Evolutionary conservation across 805 yeast species (phyloP), one percentile per base, ranked within the genome.

Genomic region (Metschnikowia peoriensis): DNA sequence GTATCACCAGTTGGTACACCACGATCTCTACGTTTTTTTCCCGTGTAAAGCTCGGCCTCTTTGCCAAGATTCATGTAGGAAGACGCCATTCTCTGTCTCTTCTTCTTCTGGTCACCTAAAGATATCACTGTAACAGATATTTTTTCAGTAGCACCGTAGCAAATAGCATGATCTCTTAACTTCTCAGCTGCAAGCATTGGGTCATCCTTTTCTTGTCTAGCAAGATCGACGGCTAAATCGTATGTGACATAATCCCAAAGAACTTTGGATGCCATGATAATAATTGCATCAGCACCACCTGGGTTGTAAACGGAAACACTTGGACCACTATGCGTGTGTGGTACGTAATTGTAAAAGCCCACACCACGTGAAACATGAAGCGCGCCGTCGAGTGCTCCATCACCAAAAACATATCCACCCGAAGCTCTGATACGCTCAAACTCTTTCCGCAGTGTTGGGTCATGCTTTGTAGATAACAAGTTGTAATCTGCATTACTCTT

Each of bases 101-200:
- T 58, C 38, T 63, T 61, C 51, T 72, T 74, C 56, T 78, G 77
- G 55, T 83, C 83, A 49, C 84, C 83, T 44, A 86, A 74, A 0
- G 92, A 83, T 17, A 93, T 67, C 12, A 94, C 96, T 67, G 89
- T 82, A 6, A 90, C 94, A 14, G 92, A 82, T 11, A 88, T 77
- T 61, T 89, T 89, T 44, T 88, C 91, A 2, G 79, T 72, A 40
- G 93, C 86, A 22, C 98, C 98, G 67, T 91, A 94, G 1, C 97
- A 86, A 54, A 93, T 82, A 1, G 98, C 97, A 73, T 87, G 90
- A 68, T 94, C 99, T 63, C 98, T 82, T 59, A 94, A 75, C 63
- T 88, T 90, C 61, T 90, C 96, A 0, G 99, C 97, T 0, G 97
- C 97, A 28, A 84, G 67, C 83, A 89, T 86, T 2, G 97, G 96